Base-by-base conservation (phyloP, 306 rosid species). In the Dryas octopetala region DNA sequence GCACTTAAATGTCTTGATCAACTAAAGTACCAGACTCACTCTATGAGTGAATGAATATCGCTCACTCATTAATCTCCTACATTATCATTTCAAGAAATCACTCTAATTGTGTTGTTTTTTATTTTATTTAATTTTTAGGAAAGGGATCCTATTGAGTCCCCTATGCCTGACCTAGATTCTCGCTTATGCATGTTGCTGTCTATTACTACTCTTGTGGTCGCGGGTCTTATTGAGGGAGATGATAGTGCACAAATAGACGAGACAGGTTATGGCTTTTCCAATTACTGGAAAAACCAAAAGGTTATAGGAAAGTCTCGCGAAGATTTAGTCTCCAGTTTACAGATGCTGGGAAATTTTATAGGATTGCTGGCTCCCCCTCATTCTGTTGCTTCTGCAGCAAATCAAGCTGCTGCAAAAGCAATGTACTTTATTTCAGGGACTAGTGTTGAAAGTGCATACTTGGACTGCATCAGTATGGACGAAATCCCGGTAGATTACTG, bases 81-180 rank as follows among this genome's bases (percentile, higher is more conserved):
- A 53, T 44, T 9, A 32, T 68, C 46, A 19, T 53, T 60, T 61
- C 5, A 15, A 16, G 28, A 68, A 15, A 23, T 66, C 51, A 46
- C 9, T 6, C 60, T 71, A 7, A 66, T 59, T 45, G 5, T 41
- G 4, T 49, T 16, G 12, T 73, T 58, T 23, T 57, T 48, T 7
- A 28, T 62, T 15, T 38, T 19, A 17, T 12, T 12, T 83, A 63
- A 41, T 71, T 79, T 69, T 41, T 66, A 91, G 98, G 98, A 92
- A 90, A 91, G 97, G 85, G 93, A 90, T 77, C 96, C 97, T 13
- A 84, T 90, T 68, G 98, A 95, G 59, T 96, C 97, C 43, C 98
- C 98, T 9, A 77, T 95, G 90, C 97, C 97, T 73, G 91, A 79
- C 81, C 81, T 90, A 28, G 97, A 95, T 76, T 82, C 98, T 26